Evolutionary conservation across 306 rosid species (phyloP).

Genomic region (Vigna angularis): DNA sequence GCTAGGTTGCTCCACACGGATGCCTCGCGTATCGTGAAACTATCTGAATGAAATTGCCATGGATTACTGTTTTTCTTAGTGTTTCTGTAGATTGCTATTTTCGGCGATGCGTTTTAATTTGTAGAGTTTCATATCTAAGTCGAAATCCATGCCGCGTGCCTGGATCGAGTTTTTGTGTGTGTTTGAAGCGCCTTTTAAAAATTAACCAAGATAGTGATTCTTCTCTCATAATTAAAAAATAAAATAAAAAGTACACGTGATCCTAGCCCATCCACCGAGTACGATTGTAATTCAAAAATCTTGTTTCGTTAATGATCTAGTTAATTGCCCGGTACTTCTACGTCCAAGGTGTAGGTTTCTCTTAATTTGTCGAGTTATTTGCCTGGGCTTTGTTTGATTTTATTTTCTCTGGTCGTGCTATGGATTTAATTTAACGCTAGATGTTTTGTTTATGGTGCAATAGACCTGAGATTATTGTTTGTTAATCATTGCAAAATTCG

Average conservation of each 20-base stretch:
- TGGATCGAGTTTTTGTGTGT: constrained; percentile 7
- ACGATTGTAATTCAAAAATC: constrained; percentile 25
- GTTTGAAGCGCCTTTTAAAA: neutral
- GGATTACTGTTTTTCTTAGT: constrained; percentile 3
- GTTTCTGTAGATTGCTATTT: constrained; percentile 4
- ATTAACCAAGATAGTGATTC: neutral
- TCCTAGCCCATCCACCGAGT: neutral
- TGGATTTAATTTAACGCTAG: neutral
- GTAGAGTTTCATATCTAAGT: neutral
- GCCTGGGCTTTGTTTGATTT: constrained; percentile 13
- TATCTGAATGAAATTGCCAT: neutral
- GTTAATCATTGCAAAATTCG: neutral
- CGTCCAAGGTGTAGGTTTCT: neutral
- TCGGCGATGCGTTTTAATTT: constrained; percentile 15
- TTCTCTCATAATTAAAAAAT: neutral
- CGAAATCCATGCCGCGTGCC: neutral
- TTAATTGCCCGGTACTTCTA: neutral
- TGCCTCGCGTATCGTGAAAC: neutral
- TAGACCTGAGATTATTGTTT: neutral
- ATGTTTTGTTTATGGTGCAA: neutral
- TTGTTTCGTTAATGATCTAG: constrained; percentile 31
- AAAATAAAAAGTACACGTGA: neutral
- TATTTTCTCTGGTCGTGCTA: neutral
- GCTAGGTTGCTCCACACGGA: neutral
- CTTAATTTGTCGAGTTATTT: constrained; percentile 2